Base-by-base conservation (phyloP, 805 yeast species). In the Saturnispora sanitii region DNA sequence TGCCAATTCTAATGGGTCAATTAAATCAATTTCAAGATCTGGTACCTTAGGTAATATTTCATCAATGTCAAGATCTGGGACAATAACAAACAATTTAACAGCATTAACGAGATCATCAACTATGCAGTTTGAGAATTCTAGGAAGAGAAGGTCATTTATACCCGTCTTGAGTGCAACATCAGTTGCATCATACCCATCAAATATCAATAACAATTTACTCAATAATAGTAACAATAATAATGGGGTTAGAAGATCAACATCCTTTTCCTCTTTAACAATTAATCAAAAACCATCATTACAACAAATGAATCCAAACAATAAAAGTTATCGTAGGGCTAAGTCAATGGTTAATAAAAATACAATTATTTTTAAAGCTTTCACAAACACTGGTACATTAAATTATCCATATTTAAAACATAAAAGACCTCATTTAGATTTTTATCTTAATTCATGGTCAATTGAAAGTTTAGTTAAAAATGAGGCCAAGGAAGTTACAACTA, bases 361-460 rank as follows among this genome's bases (percentile, higher is more conserved):
- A 9, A 17, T 34, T 2, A 11, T 40, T 8, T 40, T 40, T n/a
- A 40, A 29, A 23, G 42, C 42, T 4, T 40, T 40, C 17, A 40
- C 42, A 2, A 16, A 32, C 4, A 26, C 33, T 12, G 42, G 42
- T 9, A 34, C 37, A 12, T 21, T 34, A 9, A 40, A 40, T 28
- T 29, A 34, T 15, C 42, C 42, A 6, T 40, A 40, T 22, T 25
- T 40, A n/a, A 31, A 34, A 25, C 38, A 40, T 25, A 40, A 30
- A 23, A 40, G 34, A 13, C 42, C 42, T 3, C 15, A 29, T 4
- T 33, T 39, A 23, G 33, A 39, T 16, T 39, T 27, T 25, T 8
- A 12, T 6, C 18, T 33, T n/a, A 28, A 39, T 28, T 33, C 33
- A 16, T 39, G 42, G 42, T 33, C 33, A 15, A n/a, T 39, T 16